These are phyloP conservation scores for Syzygium malaccense DNA, from an alignment of 441 rosid species.

Conservation along the genomic window DNA sequence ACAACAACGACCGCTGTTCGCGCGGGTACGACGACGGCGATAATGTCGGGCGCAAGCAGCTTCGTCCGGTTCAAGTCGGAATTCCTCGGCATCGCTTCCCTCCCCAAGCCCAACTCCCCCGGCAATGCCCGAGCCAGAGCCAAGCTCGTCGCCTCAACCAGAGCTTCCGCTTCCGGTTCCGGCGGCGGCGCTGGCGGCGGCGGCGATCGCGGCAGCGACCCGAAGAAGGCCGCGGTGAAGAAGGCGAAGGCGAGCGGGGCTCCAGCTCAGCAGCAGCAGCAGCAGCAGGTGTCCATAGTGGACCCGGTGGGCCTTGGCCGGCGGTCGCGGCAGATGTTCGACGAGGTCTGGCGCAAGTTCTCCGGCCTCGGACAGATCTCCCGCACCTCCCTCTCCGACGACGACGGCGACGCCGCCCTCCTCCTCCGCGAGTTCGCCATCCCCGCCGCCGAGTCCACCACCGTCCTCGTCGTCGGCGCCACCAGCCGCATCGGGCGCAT, in stretches of 20 bases:
- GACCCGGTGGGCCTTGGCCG: constrained; percentile 91
- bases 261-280: constrained; percentile 8
- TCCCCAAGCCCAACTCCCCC: neutral
- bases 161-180: neutral
- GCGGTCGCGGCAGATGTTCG: constrained; percentile 82
- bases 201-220: constrained; percentile 9
- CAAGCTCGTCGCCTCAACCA: neutral
- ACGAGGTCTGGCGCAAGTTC: constrained; percentile 95
- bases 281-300: constrained; percentile 31
- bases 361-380: constrained; percentile 94
- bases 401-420: constrained; percentile 36
- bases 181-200: neutral
- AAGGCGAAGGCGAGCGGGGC: constrained; percentile 4
- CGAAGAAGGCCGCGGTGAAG: constrained; percentile 14
- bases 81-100: neutral
- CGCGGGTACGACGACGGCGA: neutral
- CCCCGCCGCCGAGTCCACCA: constrained; percentile 88
- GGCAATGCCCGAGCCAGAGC: neutral
- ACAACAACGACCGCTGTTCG: neutral
- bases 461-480: constrained; percentile 92
- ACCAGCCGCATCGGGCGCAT: constrained; percentile 94
- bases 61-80: constrained; percentile 1
- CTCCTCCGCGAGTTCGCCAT: constrained; percentile 83
- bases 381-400: constrained; percentile 67
- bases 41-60: neutral